Base-by-base conservation (phyloP, 768 basidiomycete genomes). In the Trametes gibbosa region DNA sequence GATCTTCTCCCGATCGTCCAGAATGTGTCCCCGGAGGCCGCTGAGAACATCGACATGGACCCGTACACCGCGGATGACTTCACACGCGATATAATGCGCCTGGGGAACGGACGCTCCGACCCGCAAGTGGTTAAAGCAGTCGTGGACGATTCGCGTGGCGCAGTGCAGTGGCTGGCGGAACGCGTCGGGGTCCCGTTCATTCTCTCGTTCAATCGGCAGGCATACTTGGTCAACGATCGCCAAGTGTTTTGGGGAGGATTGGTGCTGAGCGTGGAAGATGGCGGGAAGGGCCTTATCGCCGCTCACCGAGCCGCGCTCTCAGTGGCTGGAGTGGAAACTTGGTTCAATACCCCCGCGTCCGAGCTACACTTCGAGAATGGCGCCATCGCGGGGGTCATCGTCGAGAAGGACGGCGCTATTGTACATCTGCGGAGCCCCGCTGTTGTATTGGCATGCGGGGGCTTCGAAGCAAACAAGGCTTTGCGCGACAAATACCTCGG, bases 171-270 rank as follows among this genome's bases (percentile, higher is more conserved):
- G 86, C 75, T 89, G 29, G 77, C 79, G 16, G 71, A 75, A 40
- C 70, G 70, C 17, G 78, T 84, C 34, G 71, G 75, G 6, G 68
- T 87, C 1, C 81, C 81, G 1, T 89, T 86, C 71, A 70, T 71
- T 23, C 71, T 88, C 21, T 78, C 85, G 6, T 85, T 85, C 67
- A 77, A 87, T 66, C 75, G 86, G 10, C 86, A 89, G 66, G 86
- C 87, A 10, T 89, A 87, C 69, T 78, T 83, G 53, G 80, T 87
- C 27, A 72, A 79, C 21, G 85, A 84, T 40, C 74, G 80, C 56
- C 80, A 84, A 63, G 84, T 78, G 60, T 89, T 89, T 65, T 89
- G 86, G 86, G 86, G 87, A 21, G 87, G 86, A 6, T 71, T 89
- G 71, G 84, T 79, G 9, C 75, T 87, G 24, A 78, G 80, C 62